phyloP scores from a whole-genome alignment of 1,284 basidiomycete species.

The Rhizoctonia solani region DNA sequence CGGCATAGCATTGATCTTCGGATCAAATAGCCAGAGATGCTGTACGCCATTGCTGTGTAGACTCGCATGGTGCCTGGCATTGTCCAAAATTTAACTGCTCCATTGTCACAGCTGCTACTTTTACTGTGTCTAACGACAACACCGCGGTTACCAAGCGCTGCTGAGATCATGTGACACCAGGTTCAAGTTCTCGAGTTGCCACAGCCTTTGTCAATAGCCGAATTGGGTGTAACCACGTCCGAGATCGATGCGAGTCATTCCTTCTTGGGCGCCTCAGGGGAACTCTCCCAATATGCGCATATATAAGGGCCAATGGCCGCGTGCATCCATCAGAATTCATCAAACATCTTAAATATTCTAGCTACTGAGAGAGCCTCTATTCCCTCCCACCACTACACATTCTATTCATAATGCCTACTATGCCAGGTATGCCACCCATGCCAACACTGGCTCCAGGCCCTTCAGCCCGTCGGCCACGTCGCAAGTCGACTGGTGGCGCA shows the following conservation, averaged over 20 bases:
- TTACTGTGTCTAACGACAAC: constrained; percentile 1
- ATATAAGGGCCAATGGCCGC: neutral
- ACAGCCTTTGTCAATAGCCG: neutral
- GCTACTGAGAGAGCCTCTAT: no score
- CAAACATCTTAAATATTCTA: no score
- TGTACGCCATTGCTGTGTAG: neutral
- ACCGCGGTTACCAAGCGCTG: no score
- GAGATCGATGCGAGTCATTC: constrained; percentile 16
- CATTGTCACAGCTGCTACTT: no score
- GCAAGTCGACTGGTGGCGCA: constrained; percentile 11
- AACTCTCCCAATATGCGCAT: no score
- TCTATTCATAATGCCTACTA: constrained; percentile 6
- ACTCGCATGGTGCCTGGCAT: neutral
- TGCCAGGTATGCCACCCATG: constrained; percentile 7
- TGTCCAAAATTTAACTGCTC: no score
- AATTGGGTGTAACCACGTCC: neutral
- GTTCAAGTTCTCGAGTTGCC: neutral
- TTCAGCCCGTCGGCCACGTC: constrained; percentile 12
- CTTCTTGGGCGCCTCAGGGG: neutral
- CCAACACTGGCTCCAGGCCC: neutral
- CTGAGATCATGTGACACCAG: no score
- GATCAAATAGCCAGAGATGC: no score
- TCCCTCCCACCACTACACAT: no score
- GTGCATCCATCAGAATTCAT: neutral
- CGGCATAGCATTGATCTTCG: neutral